Conservation (phyloP, 495 filamentous ascomycete genomes). For the Daldinia grandis region DNA sequence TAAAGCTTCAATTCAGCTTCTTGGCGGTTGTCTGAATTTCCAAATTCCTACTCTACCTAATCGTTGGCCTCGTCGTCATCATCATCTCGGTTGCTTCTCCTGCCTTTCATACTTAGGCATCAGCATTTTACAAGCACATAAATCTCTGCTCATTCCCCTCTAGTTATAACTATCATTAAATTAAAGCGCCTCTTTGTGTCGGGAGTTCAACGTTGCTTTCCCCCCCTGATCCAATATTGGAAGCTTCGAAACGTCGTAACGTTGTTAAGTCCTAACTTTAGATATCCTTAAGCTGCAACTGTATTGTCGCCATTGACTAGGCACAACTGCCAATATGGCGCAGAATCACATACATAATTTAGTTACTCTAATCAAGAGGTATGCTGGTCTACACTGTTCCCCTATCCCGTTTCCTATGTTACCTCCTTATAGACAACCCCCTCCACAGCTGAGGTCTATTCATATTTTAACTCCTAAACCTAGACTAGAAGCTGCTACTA, state of each 20-base stretch:
- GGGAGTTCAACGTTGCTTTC: neutral
- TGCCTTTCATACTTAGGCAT: slow-evolving; percentile 25
- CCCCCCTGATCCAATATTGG: slow-evolving; percentile 29
- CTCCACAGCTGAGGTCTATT: neutral
- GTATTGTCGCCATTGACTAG: neutral
- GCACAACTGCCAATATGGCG: slow-evolving; percentile 54
- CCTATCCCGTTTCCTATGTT: neutral
- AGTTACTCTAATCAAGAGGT: slow-evolving; percentile 98
- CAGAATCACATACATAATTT: slow-evolving; percentile 89
- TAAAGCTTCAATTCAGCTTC: slow-evolving; percentile 10
- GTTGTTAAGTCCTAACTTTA: slow-evolving; percentile 4
- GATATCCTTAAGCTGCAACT: slow-evolving; percentile 1
- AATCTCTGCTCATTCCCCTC: slow-evolving; percentile 11
- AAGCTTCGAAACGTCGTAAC: slow-evolving; percentile 20
- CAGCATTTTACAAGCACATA: slow-evolving; percentile 27
- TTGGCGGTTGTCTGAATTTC: slow-evolving; percentile 39
- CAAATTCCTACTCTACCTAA: neutral
- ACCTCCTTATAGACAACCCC: neutral
- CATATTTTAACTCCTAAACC: slow-evolving; percentile 38
- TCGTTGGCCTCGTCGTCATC: slow-evolving; percentile 21
- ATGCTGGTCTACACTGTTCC: slow-evolving; percentile 41
- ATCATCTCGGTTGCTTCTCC: slow-evolving; percentile 12
- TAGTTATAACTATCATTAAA: too few relatives aligned
- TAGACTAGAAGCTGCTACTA: slow-evolving; percentile 97
- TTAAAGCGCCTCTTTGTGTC: slow-evolving; percentile 8